Percentiles rank a stretch among this genome's conserved stretches.
These are phyloP conservation scores for Ustilaginoidea virens DNA, from an alignment of 2,329 filamentous ascomycete genomes.

Conservation along the genomic window DNA sequence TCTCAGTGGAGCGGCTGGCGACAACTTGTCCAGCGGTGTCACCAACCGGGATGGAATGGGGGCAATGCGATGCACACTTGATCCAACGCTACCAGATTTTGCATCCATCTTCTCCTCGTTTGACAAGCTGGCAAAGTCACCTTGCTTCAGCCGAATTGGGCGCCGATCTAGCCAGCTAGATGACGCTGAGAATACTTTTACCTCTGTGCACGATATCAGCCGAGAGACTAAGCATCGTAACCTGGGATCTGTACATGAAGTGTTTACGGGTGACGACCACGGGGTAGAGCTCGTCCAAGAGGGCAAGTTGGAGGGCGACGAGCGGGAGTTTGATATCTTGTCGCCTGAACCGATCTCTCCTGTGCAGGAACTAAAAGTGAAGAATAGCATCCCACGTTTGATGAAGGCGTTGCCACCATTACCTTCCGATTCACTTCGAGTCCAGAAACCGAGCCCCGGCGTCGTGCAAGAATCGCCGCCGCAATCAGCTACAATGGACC, in stretches of 20 bases:
- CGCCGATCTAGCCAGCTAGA: conserved; percentile 1
- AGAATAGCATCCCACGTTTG: conserved; percentile 33
- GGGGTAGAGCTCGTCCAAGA: too few species aligned
- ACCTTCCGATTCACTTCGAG: conserved; percentile 15
- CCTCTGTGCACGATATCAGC: conserved; percentile 11
- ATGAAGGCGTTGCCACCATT: conserved; percentile 37
- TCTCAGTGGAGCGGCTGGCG: too few species aligned
- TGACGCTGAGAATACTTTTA: neutral
- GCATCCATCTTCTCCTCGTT: conserved; percentile 15
- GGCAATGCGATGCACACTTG: conserved; percentile 6
- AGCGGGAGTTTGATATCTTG: conserved; percentile 17
- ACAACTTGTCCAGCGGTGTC: too few species aligned
- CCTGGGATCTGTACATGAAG: too few species aligned
- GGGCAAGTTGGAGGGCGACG: too few species aligned
- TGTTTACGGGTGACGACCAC: too few species aligned
- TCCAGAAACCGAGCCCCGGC: conserved; percentile 1
- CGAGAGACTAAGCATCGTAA: conserved; percentile 9
- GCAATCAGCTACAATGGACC: neutral
- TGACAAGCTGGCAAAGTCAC: conserved; percentile 11
- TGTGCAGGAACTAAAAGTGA: conserved; percentile 25
- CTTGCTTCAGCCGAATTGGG: conserved; percentile 9
- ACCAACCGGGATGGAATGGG: too few species aligned
- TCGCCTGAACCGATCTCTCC: conserved; percentile 34
- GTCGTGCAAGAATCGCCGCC: neutral
- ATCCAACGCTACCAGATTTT: conserved; percentile 12